Percentiles rank a stretch among this genome's conserved stretches.
These are phyloP conservation scores for Trapa incisa DNA, from an alignment of 345 rosid genomes.

Conservation along the genomic window DNA sequence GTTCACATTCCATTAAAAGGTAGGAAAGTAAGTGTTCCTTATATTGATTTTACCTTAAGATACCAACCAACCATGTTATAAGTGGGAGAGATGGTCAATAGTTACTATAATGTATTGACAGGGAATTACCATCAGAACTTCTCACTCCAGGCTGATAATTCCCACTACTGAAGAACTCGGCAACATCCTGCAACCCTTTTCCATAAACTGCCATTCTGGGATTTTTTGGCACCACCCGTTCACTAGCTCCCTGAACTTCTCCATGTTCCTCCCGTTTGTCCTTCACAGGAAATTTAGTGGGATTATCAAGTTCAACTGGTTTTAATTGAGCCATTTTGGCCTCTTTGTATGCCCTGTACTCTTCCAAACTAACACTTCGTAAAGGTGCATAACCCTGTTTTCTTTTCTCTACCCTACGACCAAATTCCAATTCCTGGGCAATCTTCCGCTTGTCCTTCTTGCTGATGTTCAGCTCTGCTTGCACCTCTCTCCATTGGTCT, in stretches of 20 bases:
- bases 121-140: constrained; percentile 39
- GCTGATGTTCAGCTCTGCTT: constrained; percentile 64
- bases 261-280: constrained; percentile 12
- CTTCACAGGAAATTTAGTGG: constrained; percentile 18
- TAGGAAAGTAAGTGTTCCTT: background rate
- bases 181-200: constrained; percentile 67
- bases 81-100: background rate
- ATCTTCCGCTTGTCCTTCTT: constrained; percentile 79
- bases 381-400: constrained; percentile 46
- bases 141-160: constrained; percentile 44
- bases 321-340: constrained; percentile 53
- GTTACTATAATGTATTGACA: background rate
- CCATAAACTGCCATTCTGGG: constrained; percentile 96
- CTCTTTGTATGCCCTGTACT: constrained; percentile 42
- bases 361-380: constrained; percentile 47
- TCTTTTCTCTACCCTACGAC: constrained; percentile 62
- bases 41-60: background rate
- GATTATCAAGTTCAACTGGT: constrained; percentile 54
- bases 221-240: constrained; percentile 58
- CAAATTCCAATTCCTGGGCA: constrained; percentile 68
- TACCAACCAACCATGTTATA: background rate
- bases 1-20: background rate
- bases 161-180: constrained; percentile 47
- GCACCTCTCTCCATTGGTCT: constrained; percentile 67
- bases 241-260: constrained; percentile 11